Evolutionary conservation across 1,284 basidiomycete genomes (phyloP), one percentile per base, ranked within the genome.

Genomic region (Apiotrichum siamense): DNA sequence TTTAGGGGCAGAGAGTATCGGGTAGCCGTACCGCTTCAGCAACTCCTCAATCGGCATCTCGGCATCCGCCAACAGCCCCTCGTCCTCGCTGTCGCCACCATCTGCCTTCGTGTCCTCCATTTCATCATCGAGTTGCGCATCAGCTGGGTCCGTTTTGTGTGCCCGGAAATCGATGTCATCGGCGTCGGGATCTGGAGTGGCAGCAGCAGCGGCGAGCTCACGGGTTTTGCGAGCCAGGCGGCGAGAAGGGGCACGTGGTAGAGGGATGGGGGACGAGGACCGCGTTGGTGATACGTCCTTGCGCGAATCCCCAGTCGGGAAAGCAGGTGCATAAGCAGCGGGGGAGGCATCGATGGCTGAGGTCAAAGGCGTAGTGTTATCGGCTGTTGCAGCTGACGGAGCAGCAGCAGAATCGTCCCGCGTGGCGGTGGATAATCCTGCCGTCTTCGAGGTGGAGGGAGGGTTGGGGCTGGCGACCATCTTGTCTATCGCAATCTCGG

Each of bases 1-100:
- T 7, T 7, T 33, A 47, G 10, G 12, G 17, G 32, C 13, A 3
- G 17, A 53, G 24, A 63, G 63, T 44, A 50, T 66, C 60, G 55
- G 54, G 51, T 77, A 77, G 0, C 76, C 76, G 54, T 81, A 81
- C 53, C 76, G 73, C 48, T 68, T 69, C 54, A 80, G 66, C 1
- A 80, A 66, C 60, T 79, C 78, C 53, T 80, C 79, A 46, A 80
- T 76, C 1, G 79, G 76, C 44, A 81, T 39, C 50, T 79, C 73
- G 20, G 78, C 78, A 59, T 80, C 79, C 4, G 75, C 75, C 17
- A 72, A 61, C 0, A 80, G 66, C 0, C 77, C 79, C 36, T 75
- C 77, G 56, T 79, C 73, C 59, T 79, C 77, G 36, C 74, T 74
- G 46, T 77, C 75, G 37, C 67, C 67, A 26, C 64, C 69, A 25